These are phyloP conservation scores for Pichia sp. DNA, from an alignment of 1,139 yeast genomes.

Conservation along the genomic window DNA sequence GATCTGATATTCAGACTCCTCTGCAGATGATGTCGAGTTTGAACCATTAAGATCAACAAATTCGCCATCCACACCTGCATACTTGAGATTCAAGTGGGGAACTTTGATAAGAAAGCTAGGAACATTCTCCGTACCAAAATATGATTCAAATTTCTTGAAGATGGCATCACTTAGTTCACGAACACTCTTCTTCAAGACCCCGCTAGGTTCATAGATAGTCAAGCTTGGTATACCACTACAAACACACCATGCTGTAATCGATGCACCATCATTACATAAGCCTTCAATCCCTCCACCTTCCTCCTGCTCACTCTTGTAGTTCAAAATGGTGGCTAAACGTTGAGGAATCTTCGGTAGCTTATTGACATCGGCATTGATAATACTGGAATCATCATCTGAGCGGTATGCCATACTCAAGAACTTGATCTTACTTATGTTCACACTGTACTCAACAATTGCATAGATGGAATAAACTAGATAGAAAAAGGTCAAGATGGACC, in stretches of 20 bases:
- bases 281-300: constrained; percentile 89
- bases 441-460: constrained; percentile 44
- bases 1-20: constrained; percentile 37
- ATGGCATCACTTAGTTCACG: constrained; percentile 56
- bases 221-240: constrained; percentile 74
- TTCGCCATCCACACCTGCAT: constrained; percentile 34
- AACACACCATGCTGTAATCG: constrained; percentile 77
- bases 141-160: constrained; percentile 52
- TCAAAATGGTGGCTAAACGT: constrained; percentile 65
- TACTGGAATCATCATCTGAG: constrained; percentile 78
- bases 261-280: constrained; percentile 67
- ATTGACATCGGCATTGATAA: constrained; percentile 77
- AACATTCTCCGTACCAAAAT: constrained; percentile 65
- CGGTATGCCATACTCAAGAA: constrained; percentile 61
- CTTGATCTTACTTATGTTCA: constrained; percentile 50
- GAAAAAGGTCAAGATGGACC: constrained; percentile 42
- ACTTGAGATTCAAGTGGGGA: constrained; percentile 52
- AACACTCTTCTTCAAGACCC: constrained; percentile 50
- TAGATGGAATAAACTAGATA: constrained; percentile 51
- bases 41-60: not conserved
- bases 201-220: constrained; percentile 75
- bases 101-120: constrained; percentile 56
- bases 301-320: constrained; percentile 64
- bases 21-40: constrained; percentile 24
- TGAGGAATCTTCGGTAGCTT: constrained; percentile 70